Evolutionary conservation across 306 rosid genomes (phyloP), one percentile per base, ranked within the genome.

Genomic region (Corylus americana): DNA sequence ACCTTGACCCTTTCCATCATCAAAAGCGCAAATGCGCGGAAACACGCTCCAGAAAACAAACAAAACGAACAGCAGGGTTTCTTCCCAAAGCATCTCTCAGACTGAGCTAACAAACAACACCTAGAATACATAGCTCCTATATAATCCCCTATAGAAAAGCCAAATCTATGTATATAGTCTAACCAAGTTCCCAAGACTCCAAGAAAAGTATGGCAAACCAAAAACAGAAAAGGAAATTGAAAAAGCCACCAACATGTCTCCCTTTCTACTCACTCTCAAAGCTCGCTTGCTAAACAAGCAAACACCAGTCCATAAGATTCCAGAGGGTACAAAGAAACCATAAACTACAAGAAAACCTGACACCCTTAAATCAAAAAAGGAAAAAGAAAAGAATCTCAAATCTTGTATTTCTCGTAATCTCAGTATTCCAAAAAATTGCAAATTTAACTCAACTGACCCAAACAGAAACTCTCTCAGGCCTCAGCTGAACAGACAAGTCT

Each of bases 241-340:
- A 48, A 48, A 80, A 64, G 73, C 50, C 51, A 77, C 69, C 1
- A 78, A 71, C 80, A 57, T 27, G 55, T 76, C 70, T 66, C 82
- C 80, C 76, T 50, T 79, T 76, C 80, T 74, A 74, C 71, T 78
- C 75, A 76, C 77, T 81, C 82, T 77, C 55, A 77, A 67, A 78
- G 82, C 84, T 95, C 81, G 88, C 97, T 95, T 92, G 75, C 73
- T 37, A 77, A 81, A 78, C 77, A 95, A 90, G 98, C 87, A 92
- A 94, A 85, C 80, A 78, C 80, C 77, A 82, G 67, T 50, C 67
- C 73, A 83, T 53, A 83, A 83, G 73, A 83, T 84, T 81, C 84
- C 77, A 74, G 62, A 47, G 70, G 55, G 73, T 51, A 80, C 64
- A 82, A 79, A 77, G 74, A 74, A 37, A 64, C 78, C 70, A 71